Base-by-base conservation (phyloP, 2,329 filamentous ascomycete species). In the Calcarisporium arbuscula region DNA sequence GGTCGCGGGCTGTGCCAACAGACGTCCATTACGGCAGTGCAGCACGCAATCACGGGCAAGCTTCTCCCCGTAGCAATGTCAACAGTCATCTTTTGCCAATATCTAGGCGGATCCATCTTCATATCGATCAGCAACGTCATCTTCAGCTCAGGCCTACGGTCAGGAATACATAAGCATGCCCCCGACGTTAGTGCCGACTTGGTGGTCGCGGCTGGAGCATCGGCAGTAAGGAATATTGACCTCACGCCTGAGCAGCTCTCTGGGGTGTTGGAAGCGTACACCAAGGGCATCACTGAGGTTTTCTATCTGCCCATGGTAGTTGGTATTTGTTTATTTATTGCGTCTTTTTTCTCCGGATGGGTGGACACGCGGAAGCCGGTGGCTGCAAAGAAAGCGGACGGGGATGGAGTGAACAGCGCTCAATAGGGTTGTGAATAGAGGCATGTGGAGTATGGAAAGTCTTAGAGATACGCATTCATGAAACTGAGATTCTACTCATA, bases 71-170 rank as follows among this genome's bases (percentile, higher is more conserved):
- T 22, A 7, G 31, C 20, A 14, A 15, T 23, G 14, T 20, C 31
- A 10, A 33, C 27, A 22, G 8, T 9, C n/a, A 32, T 36, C 23
- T 37, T 37, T 17, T 27, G 28, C 16, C 35, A 37, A 16, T 20
- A 27, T 6, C 30, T 51, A 7, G 41, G 44, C 4, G 34, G 35
- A 11, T 41, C 48, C 10, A 23, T 45, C 21, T 28, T 44, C 17
- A 32, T 46, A 7, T 32, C 43, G 20, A 30, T 45, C 7, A 40
- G 36, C 8, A 47, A 46, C 32, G 30, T 42, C 14, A 39, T 52
- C 33, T 50, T 52, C 30, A 19, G n/a, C 12, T 8, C 8, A 21
- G 18, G 10, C 8, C 29, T 37, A 10, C 16, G 11, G 12, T 17
- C n/a, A 6, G 15, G 16, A 19, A 8, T 37, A 14, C 29, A 8